Conservation (phyloP, 192 early-diverging fungal genomes). For the Backusella liffmaniae region DNA sequence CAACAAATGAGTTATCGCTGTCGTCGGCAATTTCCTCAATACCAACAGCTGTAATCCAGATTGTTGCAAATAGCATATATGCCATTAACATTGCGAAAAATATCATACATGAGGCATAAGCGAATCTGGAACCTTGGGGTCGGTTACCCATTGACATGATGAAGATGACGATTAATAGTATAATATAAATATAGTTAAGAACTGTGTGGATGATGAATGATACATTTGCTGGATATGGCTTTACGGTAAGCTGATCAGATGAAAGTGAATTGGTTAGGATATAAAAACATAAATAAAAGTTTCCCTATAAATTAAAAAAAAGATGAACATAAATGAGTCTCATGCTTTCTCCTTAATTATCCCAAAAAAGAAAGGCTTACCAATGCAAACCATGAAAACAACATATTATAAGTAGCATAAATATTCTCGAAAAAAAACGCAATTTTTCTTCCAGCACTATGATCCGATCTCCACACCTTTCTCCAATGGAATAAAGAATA, state of each 20-base stretch:
- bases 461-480: slow-evolving; percentile 58
- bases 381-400: slow-evolving; percentile 77
- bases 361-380: slow-evolving; percentile 44
- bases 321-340: slow-evolving; percentile 43
- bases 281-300: slow-evolving; percentile 62
- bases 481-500: slow-evolving; percentile 62
- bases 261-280: slow-evolving; percentile 44
- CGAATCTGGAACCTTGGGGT: slow-evolving; percentile 66
- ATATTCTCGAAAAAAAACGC: slow-evolving; percentile 62
- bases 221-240: slow-evolving; percentile 37
- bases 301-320: slow-evolving; percentile 46
- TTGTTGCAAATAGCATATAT: slow-evolving; percentile 77
- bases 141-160: slow-evolving; percentile 91
- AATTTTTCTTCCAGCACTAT: slow-evolving; percentile 49
- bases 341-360: not conserved
- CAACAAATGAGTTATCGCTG: not conserved
- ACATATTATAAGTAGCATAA: slow-evolving; percentile 66
- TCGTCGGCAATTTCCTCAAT: slow-evolving; percentile 30
- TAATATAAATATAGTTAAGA: slow-evolving; percentile 44
- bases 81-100: slow-evolving; percentile 88
- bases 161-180: slow-evolving; percentile 79
- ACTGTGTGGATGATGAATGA: slow-evolving; percentile 38
- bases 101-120: slow-evolving; percentile 71
- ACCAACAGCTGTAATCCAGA: slow-evolving; percentile 60
- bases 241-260: slow-evolving; percentile 9